phyloP scores from a whole-genome alignment of 2,329 filamentous ascomycete species.

The Curvularia eragrostidis region DNA sequence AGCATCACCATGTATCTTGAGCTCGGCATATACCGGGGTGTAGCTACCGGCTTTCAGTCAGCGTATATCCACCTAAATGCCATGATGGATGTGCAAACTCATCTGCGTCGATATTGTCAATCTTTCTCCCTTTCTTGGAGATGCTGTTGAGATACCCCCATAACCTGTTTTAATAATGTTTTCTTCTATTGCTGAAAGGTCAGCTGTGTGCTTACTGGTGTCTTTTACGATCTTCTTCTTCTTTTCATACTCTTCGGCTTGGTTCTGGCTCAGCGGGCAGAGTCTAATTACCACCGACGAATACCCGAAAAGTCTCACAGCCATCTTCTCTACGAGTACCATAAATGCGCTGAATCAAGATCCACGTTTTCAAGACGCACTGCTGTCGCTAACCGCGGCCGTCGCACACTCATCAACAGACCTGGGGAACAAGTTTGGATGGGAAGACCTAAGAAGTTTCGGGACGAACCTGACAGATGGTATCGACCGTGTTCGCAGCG shows the following conservation, averaged over 20 bases:
- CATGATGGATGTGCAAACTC: conserved; percentile 18
- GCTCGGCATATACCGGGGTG: conserved; percentile 22
- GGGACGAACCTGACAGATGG: conserved; percentile 26
- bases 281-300: conserved; percentile 2
- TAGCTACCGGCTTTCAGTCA: conserved; percentile 2
- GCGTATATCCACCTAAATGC: neutral
- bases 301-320: conserved; percentile 12
- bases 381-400: conserved; percentile 31
- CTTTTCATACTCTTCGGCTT: conserved; percentile 26
- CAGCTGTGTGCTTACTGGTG: conserved; percentile 36
- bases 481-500: conserved; percentile 18
- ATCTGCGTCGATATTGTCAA: conserved; percentile 11
- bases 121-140: conserved; percentile 9
- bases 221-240: conserved; percentile 19
- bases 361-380: conserved; percentile 27
- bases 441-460: conserved; percentile 23
- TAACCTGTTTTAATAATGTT: conserved; percentile 35
- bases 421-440: conserved; percentile 24
- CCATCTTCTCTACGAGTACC: conserved; percentile 29
- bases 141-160: conserved; percentile 15
- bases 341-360: conserved; percentile 37
- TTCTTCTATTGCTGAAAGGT: conserved; percentile 30
- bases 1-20: conserved; percentile 2
- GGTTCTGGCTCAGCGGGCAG: conserved; percentile 26
- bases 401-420: conserved; percentile 31